Evolutionary conservation across 2,329 filamentous ascomycete species (phyloP), one percentile per base, ranked within the genome.

Genomic region (Gaeumannomyces sp.): DNA sequence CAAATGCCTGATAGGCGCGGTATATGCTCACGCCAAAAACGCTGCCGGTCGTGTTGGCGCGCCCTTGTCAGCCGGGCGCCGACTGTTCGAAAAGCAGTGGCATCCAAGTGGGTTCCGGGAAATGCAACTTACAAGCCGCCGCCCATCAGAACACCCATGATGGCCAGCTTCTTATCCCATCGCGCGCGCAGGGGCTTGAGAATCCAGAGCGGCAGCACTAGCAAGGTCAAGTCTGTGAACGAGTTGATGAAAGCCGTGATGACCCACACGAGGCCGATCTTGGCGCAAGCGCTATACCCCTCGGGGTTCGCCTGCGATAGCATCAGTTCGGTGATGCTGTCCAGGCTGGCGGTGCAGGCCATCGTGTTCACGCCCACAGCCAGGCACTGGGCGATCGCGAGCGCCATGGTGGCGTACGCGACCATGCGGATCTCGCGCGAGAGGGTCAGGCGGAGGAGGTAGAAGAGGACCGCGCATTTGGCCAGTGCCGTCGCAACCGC

Each of bases 11-110:
- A 33, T 38, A 61, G 22, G 59, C 59, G 31, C 59, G 59, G n/a
- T 45, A 61, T 16, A 61, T n/a, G 11, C 59, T 61, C n/a, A 61
- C 59, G 59, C 59, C 33, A 45, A 60, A 61, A 6, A 61, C 59
- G n/a, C 59, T 61, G 59, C 4, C n/a, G 19, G 4, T n/a, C 5
- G 45, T 7, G 19, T n/a, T 4, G 31, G 14, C 8, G 2, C 28
- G 25, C 16, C 2, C 13, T 11, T 7, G 29, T 61, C 38, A 45
- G 59, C 29, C n/a, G 11, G 3, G 29, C 6, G 28, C 27, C 27
- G n/a, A 10, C 31, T 60, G 7, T 16, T 8, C 13, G 5, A 11
- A 22, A 22, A 35, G 19, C 1, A 19, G 35, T 14, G 35, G 6
- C 4, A 16, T 4, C 14, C 14, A 19, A 1, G 2, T 4, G 13